A percentile compares a stretch with the other conserved stretches of the same genome.
Conservation (phyloP, 2,329 filamentous ascomycete species). For the Botrytis tulipae region DNA sequence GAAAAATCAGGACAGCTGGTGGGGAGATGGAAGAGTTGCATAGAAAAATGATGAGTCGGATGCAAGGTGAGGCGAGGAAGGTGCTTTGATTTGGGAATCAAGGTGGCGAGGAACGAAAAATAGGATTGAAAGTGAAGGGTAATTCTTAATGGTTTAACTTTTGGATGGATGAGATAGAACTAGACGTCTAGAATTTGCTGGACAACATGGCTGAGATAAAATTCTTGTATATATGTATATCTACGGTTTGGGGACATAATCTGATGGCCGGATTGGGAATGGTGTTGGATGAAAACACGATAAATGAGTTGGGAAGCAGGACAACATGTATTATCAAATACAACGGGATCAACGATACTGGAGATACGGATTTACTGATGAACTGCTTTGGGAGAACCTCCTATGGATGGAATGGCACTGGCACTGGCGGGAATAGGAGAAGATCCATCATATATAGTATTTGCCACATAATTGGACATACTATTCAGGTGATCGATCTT, state of each 20-base stretch:
- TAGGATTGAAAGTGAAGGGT: neutral
- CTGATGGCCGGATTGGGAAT: neutral
- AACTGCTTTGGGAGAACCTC: neutral
- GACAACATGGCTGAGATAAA: neutral
- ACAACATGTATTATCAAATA: conserved; percentile 4
- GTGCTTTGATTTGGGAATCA: neutral
- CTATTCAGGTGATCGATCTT: neutral
- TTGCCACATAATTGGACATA: neutral
- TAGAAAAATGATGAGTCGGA: conserved; percentile 62
- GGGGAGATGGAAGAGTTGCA: conserved; percentile 75
- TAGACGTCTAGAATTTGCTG: neutral
- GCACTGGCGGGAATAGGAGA: neutral
- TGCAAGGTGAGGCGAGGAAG: conserved; percentile 17
- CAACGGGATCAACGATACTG: neutral
- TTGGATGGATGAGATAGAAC: neutral
- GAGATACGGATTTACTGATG: neutral
- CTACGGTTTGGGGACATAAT: neutral
- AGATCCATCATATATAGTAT: neutral
- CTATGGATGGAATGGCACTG: neutral
- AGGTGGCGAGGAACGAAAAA: neutral
- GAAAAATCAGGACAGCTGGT: conserved; percentile 71
- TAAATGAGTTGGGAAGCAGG: neutral
- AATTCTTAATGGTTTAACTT: neutral
- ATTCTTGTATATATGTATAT: conserved; percentile 11
- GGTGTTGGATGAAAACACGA: neutral